Conservation (phyloP, 768 basidiomycete species). For the Xanthoconium purpureum region DNA sequence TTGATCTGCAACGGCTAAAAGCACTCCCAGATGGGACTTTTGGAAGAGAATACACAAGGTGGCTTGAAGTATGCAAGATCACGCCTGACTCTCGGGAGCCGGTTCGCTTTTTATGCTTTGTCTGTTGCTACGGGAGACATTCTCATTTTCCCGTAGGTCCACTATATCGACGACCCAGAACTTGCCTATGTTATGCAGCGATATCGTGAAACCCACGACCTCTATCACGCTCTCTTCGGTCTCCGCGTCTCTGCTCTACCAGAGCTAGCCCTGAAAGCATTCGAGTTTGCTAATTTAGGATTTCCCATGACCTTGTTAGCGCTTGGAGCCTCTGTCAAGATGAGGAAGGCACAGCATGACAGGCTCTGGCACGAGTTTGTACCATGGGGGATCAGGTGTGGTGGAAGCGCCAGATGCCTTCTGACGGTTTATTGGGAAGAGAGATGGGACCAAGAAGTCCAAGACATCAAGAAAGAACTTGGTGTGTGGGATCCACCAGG, state of each 20-base stretch:
- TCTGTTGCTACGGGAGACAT: neutral
- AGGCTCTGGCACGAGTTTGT: slow-evolving; percentile 77
- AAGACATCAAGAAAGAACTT: slow-evolving; percentile 80
- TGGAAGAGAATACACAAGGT: slow-evolving; percentile 82
- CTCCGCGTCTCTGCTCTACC: slow-evolving; percentile 88
- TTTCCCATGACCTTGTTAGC: slow-evolving; percentile 86
- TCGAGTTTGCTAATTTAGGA: slow-evolving; percentile 90
- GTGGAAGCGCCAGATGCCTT: slow-evolving; percentile 67
- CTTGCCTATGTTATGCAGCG: slow-evolving; percentile 97
- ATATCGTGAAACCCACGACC: slow-evolving; percentile 97
- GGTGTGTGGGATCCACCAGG: slow-evolving; percentile 80
- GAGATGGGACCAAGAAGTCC: slow-evolving; percentile 81
- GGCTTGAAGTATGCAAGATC: slow-evolving; percentile 84
- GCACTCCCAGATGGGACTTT: slow-evolving; percentile 76
- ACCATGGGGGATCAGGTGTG: slow-evolving; percentile 89
- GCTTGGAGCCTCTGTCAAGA: slow-evolving; percentile 45
- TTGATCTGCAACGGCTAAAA: slow-evolving; percentile 68
- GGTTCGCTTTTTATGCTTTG: slow-evolving; percentile 41
- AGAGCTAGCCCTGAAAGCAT: slow-evolving; percentile 91
- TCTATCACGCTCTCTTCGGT: slow-evolving; percentile 89
- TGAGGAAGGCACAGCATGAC: slow-evolving; percentile 42
- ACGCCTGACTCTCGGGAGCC: slow-evolving; percentile 93
- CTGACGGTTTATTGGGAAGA: slow-evolving; percentile 96
- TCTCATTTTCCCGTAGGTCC: slow-evolving; percentile 55
- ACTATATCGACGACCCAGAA: slow-evolving; percentile 92